These are phyloP conservation scores for Peronospora farinosa DNA, from an alignment of 352 stramenopile genomes.

Conservation along the genomic window DNA sequence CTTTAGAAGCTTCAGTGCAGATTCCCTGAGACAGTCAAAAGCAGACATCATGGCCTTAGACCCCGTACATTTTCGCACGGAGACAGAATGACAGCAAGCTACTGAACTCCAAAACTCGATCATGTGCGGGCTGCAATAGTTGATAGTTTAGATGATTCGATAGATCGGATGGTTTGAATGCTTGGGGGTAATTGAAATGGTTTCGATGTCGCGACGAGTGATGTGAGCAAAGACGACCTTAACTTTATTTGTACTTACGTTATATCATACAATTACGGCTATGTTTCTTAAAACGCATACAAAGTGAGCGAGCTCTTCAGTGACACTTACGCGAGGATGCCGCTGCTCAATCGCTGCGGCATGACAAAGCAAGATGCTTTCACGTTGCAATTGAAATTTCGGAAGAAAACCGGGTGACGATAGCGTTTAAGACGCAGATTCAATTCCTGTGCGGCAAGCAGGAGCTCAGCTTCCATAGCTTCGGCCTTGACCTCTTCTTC, in stretches of 20 bases:
- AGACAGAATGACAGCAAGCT: too few species aligned
- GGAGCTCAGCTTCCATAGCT: constrained; percentile 14
- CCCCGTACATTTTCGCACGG: constrained; percentile 1
- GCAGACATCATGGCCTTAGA: constrained; percentile 5
- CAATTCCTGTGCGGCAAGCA: constrained; percentile 24
- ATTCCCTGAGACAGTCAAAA: constrained; percentile 27
- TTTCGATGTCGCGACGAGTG: background rate
- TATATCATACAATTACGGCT: constrained; percentile 7
- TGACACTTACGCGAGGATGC: constrained; percentile 17
- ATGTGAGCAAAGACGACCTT: background rate
- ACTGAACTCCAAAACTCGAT: too few species aligned
- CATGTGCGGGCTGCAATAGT: too few species aligned
- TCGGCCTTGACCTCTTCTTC: constrained; percentile 11
- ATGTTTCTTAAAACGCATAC: background rate
- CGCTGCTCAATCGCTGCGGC: constrained; percentile 7
- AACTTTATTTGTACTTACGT: background rate
- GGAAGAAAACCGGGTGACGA: constrained; percentile 33
- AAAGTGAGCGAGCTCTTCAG: background rate
- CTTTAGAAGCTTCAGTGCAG: constrained; percentile 21
- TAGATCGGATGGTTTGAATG: too few species aligned
- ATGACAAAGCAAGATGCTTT: constrained; percentile 23
- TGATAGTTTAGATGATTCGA: too few species aligned
- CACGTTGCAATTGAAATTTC: constrained; percentile 27
- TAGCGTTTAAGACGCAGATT: constrained; percentile 26
- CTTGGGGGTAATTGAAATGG: background rate